Base-by-base conservation (phyloP, 371 early-diverging fungal genomes). In the Thermomucor indicae-seudaticae region DNA sequence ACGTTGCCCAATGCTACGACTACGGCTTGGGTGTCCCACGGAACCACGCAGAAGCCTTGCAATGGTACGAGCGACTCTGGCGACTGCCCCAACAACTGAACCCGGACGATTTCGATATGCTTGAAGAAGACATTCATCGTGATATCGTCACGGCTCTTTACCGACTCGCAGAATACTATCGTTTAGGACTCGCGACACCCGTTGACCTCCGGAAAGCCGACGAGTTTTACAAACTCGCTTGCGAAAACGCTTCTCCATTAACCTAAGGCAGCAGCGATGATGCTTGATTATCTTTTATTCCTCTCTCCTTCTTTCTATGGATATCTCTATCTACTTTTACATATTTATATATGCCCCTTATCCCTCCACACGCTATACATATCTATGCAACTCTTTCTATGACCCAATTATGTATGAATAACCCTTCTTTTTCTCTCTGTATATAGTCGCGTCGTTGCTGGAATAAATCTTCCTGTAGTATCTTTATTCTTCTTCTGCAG, bases 1-100 rank as follows among this genome's bases (percentile, higher is more conserved):
- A 67, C 11, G 62, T 71, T 7, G 75, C 69, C 2, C 54, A 63
- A 24, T 95, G 95, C 53, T 94, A 87, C 60, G 94, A 92, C 56
- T 77, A 86, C 30, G 97, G 95, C 10, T 60, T 86, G 32, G 93
- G 92, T 7, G 76, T 87, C 0, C 72, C 72, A 29, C 66, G 75
- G 58, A 70, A 90, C 55, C 43, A 79, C 6, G 43, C 60, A 8
- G 71, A 81, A 55, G 93, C 95, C 3, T 78, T 92, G 16, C 52
- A 75, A 40, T 94, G 90, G 91, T 95, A 91, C 64, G 64, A 66
- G n/a, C 64, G 75, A 12, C 45, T 60, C 19, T n/a, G n/a, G n/a
- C n/a, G n/a, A n/a, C n/a, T n/a, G n/a, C n/a, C n/a, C n/a, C n/a
- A n/a, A n/a, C n/a, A n/a, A n/a, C 31, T 60, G 44, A 66, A 90